Base-by-base conservation (phyloP, 495 filamentous ascomycete species). In the Thermothielavioides terrestris region DNA sequence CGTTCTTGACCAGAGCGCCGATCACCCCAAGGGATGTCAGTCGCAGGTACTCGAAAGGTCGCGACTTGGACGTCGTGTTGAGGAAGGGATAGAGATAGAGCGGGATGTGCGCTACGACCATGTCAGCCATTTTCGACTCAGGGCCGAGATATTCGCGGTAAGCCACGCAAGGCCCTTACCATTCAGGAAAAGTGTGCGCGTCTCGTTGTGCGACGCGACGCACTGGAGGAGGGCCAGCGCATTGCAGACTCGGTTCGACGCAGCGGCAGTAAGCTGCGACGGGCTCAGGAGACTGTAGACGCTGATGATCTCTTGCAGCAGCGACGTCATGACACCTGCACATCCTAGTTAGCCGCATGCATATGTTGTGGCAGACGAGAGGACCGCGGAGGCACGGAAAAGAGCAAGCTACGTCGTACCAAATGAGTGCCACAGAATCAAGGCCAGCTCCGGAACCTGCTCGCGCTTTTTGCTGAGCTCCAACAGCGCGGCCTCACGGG, bases 391-490 rank as follows among this genome's bases (percentile, higher is more conserved):
- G 18, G n/a, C n/a, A n/a, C n/a, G n/a, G n/a, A n/a, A 8, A 31
- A 15, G 14, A 1, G 15, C n/a, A 3, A 15, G 25, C 27, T 1
- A 25, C 5, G 23, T 45, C 85, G 54, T 81, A 96, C 91, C 92
- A 64, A 96, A 96, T 2, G 92, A 96, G 67, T 99, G 91, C 92
- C 92, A 99, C 45, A 99, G 79, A 41, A 99, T 95, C 55, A 99
- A 70, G 26, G 92, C 92, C 51, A 99, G 73, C 67, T 99, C 92
- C 14, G 92, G 89, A 14, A 99, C 94, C 66, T 97, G 94, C 65
- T 99, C 92, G 36, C 92, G 75, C 75, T 99, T 99, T 76, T 99
- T 99, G 73, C 91, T 96, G 36, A 99, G 75, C 67, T 99, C 92
- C 63, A 99, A 80, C 15, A 99, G 76, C 41, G 92, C 94, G 1